Evolutionary conservation across 1,284 basidiomycete species (phyloP).

Genomic region (Sporisorium exsertum): DNA sequence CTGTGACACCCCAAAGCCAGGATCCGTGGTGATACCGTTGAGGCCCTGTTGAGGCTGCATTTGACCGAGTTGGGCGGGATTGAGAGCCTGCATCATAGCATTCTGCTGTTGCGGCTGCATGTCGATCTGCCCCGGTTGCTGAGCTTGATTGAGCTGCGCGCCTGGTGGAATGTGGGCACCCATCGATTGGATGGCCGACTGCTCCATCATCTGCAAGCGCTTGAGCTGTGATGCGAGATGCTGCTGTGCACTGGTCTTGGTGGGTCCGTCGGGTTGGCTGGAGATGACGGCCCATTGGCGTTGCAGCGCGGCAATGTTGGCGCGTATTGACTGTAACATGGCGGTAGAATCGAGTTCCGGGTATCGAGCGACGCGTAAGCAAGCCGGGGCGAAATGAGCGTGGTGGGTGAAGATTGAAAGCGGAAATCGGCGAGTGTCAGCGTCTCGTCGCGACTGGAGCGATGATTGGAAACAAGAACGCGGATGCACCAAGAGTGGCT

Average conservation of each 20-base stretch:
- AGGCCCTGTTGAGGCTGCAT: constrained; percentile 29
- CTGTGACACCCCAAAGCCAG: constrained; percentile 22
- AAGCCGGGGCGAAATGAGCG: not conserved
- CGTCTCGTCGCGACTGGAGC: constrained; percentile 5
- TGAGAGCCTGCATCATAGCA: constrained; percentile 32
- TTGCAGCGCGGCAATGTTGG: constrained; percentile 58
- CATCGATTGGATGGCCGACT: constrained; percentile 42
- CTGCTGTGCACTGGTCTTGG: constrained; percentile 57
- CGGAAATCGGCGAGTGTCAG: constrained; percentile 6
- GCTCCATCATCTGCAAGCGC: constrained; percentile 53
- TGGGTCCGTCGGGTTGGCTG: constrained; percentile 56
- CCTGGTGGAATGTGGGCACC: constrained; percentile 43
- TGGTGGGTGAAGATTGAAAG: not conserved
- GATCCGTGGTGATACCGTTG: constrained; percentile 30
- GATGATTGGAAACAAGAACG: not conserved
- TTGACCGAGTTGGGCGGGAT: constrained; percentile 25
- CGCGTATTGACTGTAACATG: constrained; percentile 53
- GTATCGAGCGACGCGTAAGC: constrained; percentile 4
- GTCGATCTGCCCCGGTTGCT: constrained; percentile 31
- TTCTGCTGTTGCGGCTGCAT: constrained; percentile 27
- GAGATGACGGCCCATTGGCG: constrained; percentile 62
- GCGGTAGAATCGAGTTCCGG: not conserved
- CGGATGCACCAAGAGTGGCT: not conserved
- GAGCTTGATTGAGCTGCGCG: constrained; percentile 36
- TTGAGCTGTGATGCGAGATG: constrained; percentile 60